Evolutionary conservation across 2,329 filamentous ascomycete species (phyloP).

Genomic region (Eutypa lata): DNA sequence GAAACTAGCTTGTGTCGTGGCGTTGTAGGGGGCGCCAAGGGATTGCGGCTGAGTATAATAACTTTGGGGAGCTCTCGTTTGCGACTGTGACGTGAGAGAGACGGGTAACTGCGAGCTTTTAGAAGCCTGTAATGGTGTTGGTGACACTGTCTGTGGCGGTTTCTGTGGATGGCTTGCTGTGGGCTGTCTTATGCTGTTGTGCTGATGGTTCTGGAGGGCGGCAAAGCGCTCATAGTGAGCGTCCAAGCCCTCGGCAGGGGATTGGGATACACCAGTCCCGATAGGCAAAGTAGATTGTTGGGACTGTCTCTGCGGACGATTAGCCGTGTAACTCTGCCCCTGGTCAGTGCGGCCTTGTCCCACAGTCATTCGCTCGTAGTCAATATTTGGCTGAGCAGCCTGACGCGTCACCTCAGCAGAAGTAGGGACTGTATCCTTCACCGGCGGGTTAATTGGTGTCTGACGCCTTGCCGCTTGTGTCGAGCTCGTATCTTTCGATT

Average conservation of each 20-base stretch:
- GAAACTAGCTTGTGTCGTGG: conserved; percentile 27
- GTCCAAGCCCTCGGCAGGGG: conserved; percentile 23
- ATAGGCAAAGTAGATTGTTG: conserved; percentile 18
- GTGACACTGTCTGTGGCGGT: conserved; percentile 24
- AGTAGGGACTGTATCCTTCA: conserved; percentile 16
- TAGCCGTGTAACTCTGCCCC: conserved; percentile 18
- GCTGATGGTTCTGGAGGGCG: conserved; percentile 20
- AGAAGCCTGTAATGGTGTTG: conserved; percentile 23
- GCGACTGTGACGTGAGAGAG: conserved; percentile 25
- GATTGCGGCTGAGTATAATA: conserved; percentile 27
- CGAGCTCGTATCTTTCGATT: conserved; percentile 24
- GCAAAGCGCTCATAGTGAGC: conserved; percentile 28
- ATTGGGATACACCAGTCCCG: conserved; percentile 17
- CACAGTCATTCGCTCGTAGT: conserved; percentile 22
- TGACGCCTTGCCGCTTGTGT: conserved; percentile 19
- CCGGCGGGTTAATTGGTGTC: conserved; percentile 18
- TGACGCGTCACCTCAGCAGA: conserved; percentile 17
- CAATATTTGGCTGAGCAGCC: conserved; percentile 13
- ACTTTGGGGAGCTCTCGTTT: conserved; percentile 20
- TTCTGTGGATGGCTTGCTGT: conserved; percentile 23
- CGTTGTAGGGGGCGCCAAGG: conserved; percentile 22
- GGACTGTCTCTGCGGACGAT: conserved; percentile 21
- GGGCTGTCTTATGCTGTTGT: conserved; percentile 19
- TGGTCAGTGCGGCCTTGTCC: conserved; percentile 23
- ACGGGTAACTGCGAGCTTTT: conserved; percentile 26